phyloP scores from a whole-genome alignment of 371 early-diverging fungal species.

The Sporodiniella umbellata region DNA sequence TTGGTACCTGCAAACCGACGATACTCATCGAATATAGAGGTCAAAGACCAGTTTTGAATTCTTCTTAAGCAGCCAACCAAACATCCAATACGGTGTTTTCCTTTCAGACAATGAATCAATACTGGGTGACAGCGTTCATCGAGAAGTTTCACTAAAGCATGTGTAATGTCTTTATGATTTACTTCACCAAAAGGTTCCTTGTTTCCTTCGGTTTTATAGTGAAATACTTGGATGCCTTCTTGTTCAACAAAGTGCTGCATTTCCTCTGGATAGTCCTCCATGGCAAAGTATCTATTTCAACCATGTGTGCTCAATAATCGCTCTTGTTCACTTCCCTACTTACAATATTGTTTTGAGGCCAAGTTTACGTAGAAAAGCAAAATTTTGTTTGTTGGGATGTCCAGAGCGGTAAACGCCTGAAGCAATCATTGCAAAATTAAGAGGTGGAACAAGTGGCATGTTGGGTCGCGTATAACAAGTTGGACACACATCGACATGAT shows the following conservation, averaged over 20 bases:
- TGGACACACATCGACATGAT: constrained; percentile 26
- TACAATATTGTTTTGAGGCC: constrained; percentile 78
- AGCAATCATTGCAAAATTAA: constrained; percentile 88
- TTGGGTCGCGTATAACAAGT: constrained; percentile 41
- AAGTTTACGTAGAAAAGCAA: constrained; percentile 74
- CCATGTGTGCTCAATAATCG: no score
- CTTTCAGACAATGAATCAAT: constrained; percentile 92
- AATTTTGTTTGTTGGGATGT: constrained; percentile 80
- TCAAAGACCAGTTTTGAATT: constrained; percentile 92
- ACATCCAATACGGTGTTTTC: constrained; percentile 93
- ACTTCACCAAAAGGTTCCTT: constrained; percentile 95
- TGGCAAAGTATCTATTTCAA: constrained; percentile 59
- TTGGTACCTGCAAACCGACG: constrained; percentile 89
- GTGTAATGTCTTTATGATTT: constrained; percentile 72
- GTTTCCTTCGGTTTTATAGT: constrained; percentile 82
- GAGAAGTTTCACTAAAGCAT: constrained; percentile 74
- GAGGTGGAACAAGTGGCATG: constrained; percentile 73
- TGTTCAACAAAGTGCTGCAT: constrained; percentile 71
- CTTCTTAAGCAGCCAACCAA: constrained; percentile 91
- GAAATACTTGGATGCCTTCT: constrained; percentile 73
- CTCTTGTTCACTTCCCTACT: no score
- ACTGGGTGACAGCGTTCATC: constrained; percentile 80
- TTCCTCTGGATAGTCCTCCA: constrained; percentile 81
- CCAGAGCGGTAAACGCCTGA: constrained; percentile 87
- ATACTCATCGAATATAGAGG: constrained; percentile 95